These are phyloP conservation scores for Penicillium canescens DNA, from an alignment of 495 filamentous ascomycete genomes.

Conservation along the genomic window DNA sequence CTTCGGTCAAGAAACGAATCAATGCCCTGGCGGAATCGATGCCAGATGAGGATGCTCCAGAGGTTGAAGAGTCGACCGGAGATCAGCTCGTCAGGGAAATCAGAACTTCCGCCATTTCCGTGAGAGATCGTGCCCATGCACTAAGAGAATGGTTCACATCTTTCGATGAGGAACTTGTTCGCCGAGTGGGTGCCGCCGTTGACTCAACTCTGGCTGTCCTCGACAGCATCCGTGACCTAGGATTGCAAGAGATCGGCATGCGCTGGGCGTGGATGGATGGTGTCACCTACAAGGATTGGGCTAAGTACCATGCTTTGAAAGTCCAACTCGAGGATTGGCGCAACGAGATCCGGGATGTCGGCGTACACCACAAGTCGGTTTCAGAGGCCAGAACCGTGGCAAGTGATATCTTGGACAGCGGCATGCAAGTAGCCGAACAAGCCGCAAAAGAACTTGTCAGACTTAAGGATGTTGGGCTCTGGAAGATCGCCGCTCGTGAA, in stretches of 20 bases:
- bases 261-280: conserved; percentile 97
- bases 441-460: conserved; percentile 80
- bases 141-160: conserved; percentile 76
- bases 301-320: conserved; percentile 83
- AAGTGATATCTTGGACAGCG: conserved; percentile 68
- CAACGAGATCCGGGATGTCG: conserved; percentile 70
- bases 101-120: conserved; percentile 68
- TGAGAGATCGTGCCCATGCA: conserved; percentile 79
- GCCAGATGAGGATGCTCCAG: conserved; percentile 53
- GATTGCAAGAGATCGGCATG: conserved; percentile 93
- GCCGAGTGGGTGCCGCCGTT: conserved; percentile 71
- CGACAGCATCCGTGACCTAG: conserved; percentile 81
- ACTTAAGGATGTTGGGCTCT: conserved; percentile 80
- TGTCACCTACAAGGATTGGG: conserved; percentile 95
- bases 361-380: conserved; percentile 70
- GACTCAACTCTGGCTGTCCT: conserved; percentile 80
- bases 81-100: conserved; percentile 66
- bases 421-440: conserved; percentile 76
- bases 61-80: conserved; percentile 55
- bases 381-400: conserved; percentile 66
- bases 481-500: conserved; percentile 82
- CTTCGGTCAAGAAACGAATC: conserved; percentile 67
- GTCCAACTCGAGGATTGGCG: conserved; percentile 83
- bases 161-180: conserved; percentile 69
- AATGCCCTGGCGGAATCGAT: conserved; percentile 57